phyloP scores from a whole-genome alignment of 2,329 filamentous ascomycete genomes.

The Balansia obtecta region DNA sequence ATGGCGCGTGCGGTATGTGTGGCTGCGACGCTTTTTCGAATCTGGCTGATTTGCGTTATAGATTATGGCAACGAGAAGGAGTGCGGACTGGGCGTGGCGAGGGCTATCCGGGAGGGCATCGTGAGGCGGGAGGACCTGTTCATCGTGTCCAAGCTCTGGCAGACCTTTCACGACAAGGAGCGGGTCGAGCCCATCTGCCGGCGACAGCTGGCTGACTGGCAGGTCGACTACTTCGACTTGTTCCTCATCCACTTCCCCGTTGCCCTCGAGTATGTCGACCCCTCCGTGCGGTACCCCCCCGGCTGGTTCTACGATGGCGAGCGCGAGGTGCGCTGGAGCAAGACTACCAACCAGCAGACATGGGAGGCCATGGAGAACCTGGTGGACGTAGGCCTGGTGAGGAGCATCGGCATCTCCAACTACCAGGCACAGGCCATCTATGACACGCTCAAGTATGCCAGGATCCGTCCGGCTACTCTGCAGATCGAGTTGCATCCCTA shows the following conservation, averaged over 20 bases:
- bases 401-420: constrained; percentile 71
- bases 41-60: no score
- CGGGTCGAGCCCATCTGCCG: constrained; percentile 63
- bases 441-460: constrained; percentile 68
- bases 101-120: constrained; percentile 68
- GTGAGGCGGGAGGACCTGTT: constrained; percentile 82
- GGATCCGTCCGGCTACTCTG: constrained; percentile 60
- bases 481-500: constrained; percentile 90
- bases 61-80: constrained; percentile 79
- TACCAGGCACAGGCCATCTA: constrained; percentile 69
- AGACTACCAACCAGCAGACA: constrained; percentile 66
- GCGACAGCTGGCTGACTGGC: constrained; percentile 71
- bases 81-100: constrained; percentile 62
- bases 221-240: constrained; percentile 80
- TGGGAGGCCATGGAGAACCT: constrained; percentile 71
- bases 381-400: constrained; percentile 54
- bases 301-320: constrained; percentile 59
- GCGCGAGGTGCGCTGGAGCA: constrained; percentile 48
- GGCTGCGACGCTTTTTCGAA: no score
- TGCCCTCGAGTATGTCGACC: constrained; percentile 75
- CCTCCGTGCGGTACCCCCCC: constrained; percentile 64
- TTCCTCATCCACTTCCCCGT: constrained; percentile 87
- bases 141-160: constrained; percentile 89
- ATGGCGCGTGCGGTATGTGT: constrained; percentile 38
- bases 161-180: constrained; percentile 75